phyloP scores from a whole-genome alignment of 2,329 filamentous ascomycete species.

The Sordariomycetes sp. region DNA sequence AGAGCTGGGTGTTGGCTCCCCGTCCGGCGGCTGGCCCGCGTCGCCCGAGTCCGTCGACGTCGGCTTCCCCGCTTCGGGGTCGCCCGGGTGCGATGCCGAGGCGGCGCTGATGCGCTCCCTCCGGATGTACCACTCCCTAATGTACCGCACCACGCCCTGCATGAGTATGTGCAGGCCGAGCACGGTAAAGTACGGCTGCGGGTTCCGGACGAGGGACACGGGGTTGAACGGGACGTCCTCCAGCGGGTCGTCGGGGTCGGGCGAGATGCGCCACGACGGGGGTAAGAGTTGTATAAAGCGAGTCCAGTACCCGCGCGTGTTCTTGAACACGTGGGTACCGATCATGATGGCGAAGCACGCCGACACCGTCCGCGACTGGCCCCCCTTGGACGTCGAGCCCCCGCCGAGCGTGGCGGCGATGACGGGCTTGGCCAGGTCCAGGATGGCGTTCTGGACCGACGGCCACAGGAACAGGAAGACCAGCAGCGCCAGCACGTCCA shows the following conservation, averaged over 20 bases:
- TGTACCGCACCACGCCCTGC: conserved; percentile 60
- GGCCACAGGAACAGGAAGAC: conserved; percentile 84
- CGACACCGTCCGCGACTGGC: conserved; percentile 30
- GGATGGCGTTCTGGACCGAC: conserved; percentile 74
- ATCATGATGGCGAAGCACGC: conserved; percentile 61
- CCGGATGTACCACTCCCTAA: conserved; percentile 57
- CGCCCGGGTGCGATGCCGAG: conserved; percentile 33
- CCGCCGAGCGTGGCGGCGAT: conserved; percentile 86
- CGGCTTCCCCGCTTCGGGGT: conserved; percentile 53
- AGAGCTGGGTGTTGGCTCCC: conserved; percentile 18
- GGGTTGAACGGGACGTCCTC: conserved; percentile 23
- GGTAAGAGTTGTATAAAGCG: conserved; percentile 34
- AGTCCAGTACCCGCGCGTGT: conserved; percentile 36
- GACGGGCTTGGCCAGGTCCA: conserved; percentile 86
- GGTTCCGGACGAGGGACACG: background rate
- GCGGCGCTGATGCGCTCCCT: conserved; percentile 41
- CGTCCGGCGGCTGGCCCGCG: conserved; percentile 8
- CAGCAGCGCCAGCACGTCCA: conserved; percentile 73
- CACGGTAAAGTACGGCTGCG: conserved; percentile 30
- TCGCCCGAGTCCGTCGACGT: conserved; percentile 14
- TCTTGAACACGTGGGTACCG: conserved; percentile 39
- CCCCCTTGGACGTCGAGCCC: conserved; percentile 25
- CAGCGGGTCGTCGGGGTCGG: conserved; percentile 35
- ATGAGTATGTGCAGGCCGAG: conserved; percentile 66
- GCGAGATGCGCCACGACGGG: conserved; percentile 31